These are phyloP conservation scores for Pleodorina starrii DNA, from an alignment of 139 green algal species.

Conservation along the genomic window DNA sequence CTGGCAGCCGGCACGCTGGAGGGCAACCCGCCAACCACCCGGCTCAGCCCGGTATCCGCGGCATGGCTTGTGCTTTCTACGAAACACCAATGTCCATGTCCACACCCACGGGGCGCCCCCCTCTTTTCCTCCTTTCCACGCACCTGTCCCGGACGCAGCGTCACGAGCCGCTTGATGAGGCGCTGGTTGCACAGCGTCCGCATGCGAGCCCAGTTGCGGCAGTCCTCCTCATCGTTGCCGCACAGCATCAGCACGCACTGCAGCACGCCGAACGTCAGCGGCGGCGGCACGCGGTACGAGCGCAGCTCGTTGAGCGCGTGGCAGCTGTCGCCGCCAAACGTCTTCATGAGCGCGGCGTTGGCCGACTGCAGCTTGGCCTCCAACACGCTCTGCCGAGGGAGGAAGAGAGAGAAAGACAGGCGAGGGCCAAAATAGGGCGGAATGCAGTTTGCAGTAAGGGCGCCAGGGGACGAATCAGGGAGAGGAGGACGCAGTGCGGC, in stretches of 20 bases:
- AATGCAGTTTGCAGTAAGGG: too few species aligned
- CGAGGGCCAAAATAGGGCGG: too few species aligned
- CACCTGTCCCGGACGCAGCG: conserved; percentile 42
- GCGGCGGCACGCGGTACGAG: conserved; percentile 60
- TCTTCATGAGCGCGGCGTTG: conserved; percentile 61
- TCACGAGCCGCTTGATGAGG: conserved; percentile 48
- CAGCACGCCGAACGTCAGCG: conserved; percentile 58
- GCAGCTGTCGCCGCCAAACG: conserved; percentile 46
- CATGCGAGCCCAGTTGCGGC: conserved; percentile 62
- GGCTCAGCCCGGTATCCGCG: too few species aligned
- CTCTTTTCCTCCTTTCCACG: too few species aligned
- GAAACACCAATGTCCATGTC: too few species aligned
- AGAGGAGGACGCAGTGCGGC: too few species aligned
- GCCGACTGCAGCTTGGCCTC: conserved; percentile 46
- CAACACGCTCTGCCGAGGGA: conserved; percentile 24
- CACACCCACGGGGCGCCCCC: too few species aligned
- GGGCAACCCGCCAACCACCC: too few species aligned
- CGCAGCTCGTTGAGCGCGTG: conserved; percentile 57
- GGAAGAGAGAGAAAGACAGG: too few species aligned
- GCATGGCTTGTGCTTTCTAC: too few species aligned
- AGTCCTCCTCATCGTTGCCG: conserved; percentile 52
- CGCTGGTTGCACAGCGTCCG: conserved; percentile 52
- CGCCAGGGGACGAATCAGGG: too few species aligned
- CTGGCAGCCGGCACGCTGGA: too few species aligned
- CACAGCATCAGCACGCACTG: conserved; percentile 57